Conservation (phyloP, 192 early-diverging fungal genomes). For the Umbelopsis sp. region DNA sequence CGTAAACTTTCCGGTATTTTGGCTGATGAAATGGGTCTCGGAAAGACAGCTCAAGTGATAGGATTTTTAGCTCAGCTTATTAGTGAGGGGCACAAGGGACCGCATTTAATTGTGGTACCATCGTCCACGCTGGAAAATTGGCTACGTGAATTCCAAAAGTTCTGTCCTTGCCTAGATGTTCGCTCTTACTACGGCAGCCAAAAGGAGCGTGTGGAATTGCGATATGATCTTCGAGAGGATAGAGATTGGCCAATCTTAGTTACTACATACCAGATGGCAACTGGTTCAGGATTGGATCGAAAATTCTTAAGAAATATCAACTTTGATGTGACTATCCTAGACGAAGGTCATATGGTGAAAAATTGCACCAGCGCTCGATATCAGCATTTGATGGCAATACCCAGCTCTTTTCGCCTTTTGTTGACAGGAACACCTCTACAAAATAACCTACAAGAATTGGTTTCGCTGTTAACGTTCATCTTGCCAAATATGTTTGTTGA, state of each 20-base stretch:
- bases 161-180: slow-evolving; percentile 63
- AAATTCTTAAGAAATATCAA: slow-evolving; percentile 66
- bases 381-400: slow-evolving; percentile 69
- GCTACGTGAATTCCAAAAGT: slow-evolving; percentile 81
- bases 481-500: slow-evolving; percentile 78
- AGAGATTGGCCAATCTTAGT: slow-evolving; percentile 69
- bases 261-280: slow-evolving; percentile 84
- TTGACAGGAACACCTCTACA: slow-evolving; percentile 87
- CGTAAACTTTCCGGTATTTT: slow-evolving; percentile 78
- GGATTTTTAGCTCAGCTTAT: slow-evolving; percentile 68
- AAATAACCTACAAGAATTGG: slow-evolving; percentile 88
- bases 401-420: slow-evolving; percentile 63
- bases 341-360: slow-evolving; percentile 93
- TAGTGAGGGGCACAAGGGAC: slow-evolving; percentile 55
- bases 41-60: slow-evolving; percentile 93
- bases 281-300: slow-evolving; percentile 69
- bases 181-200: slow-evolving; percentile 63
- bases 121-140: slow-evolving; percentile 89
- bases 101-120: slow-evolving; percentile 84
- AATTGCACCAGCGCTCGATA: slow-evolving; percentile 81
- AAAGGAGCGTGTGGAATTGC: slow-evolving; percentile 55
- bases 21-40: slow-evolving; percentile 86
- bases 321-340: slow-evolving; percentile 76
- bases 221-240: slow-evolving; percentile 52
- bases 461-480: slow-evolving; percentile 85